phyloP scores from a whole-genome alignment of 1,139 yeast genomes.

The Lodderomyces oxycetoniae region DNA sequence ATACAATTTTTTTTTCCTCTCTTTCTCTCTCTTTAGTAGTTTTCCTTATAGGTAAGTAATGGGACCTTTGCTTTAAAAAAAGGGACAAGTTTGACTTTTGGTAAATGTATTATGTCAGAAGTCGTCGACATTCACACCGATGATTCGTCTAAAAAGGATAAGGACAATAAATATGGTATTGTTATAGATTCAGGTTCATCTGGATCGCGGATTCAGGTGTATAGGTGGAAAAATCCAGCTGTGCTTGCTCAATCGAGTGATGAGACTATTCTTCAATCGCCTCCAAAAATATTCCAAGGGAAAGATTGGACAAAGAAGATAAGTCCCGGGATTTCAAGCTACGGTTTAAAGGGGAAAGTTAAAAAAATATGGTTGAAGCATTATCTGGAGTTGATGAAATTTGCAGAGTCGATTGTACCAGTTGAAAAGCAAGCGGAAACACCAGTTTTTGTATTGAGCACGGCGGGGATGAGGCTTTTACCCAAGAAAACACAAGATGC shows the following conservation, averaged over 20 bases:
- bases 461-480: conserved; percentile 78
- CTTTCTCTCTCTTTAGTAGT: too few relatives aligned
- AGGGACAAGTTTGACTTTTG: too few relatives aligned
- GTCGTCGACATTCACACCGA: too few relatives aligned
- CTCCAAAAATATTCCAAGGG: conserved; percentile 59
- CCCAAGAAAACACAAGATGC: conserved; percentile 42
- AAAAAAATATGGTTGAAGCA: conserved; percentile 57
- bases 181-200: conserved; percentile 82
- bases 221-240: conserved; percentile 56
- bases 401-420: conserved; percentile 61
- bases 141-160: too few relatives aligned
- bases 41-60: too few relatives aligned
- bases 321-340: conserved; percentile 68
- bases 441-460: conserved; percentile 69
- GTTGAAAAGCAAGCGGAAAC: conserved; percentile 47
- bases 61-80: too few relatives aligned
- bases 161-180: conserved; percentile 50
- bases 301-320: conserved; percentile 57
- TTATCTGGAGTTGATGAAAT: conserved; percentile 48
- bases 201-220: conserved; percentile 70
- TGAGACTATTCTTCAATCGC: conserved; percentile 35
- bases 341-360: conserved; percentile 30
- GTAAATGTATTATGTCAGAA: too few relatives aligned
- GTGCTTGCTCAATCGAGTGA: conserved; percentile 21
- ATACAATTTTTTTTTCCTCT: too few relatives aligned